phyloP scores from a whole-genome alignment of 371 early-diverging fungal species.

The Rhizopus arrhizus region DNA sequence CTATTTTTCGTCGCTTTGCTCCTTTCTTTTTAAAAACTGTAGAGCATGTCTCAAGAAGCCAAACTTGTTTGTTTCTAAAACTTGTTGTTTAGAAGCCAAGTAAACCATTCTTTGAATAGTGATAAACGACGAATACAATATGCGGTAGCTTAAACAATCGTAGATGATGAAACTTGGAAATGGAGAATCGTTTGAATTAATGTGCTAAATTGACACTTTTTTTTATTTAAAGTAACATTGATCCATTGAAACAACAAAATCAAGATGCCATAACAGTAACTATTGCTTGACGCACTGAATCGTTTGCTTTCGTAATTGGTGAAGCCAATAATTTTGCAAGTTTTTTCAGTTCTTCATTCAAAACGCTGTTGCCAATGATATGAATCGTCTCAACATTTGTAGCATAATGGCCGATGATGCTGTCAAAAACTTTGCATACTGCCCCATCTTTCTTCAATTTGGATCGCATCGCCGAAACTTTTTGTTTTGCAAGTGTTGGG shows the following conservation, averaged over 20 bases:
- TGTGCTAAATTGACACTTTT: too few species aligned
- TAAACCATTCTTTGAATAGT: too few species aligned
- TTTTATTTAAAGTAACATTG: too few species aligned
- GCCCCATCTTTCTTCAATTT: slow-evolving; percentile 9
- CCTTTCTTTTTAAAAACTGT: slow-evolving; percentile 9
- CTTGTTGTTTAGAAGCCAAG: slow-evolving; percentile 10
- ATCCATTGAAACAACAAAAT: slow-evolving; percentile 10
- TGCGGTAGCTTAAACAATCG: too few species aligned
- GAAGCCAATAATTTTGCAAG: slow-evolving; percentile 3
- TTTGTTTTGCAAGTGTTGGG: slow-evolving; percentile 7
- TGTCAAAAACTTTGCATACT: slow-evolving; percentile 4
- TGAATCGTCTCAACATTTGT: slow-evolving; percentile 3
- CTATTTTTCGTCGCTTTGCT: slow-evolving; percentile 4
- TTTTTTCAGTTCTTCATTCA: slow-evolving; percentile 4
- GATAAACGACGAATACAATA: too few species aligned
- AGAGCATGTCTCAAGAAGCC: slow-evolving; percentile 10
- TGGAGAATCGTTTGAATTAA: too few species aligned
- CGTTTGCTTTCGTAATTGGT: slow-evolving; percentile 10
- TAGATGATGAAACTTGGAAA: too few species aligned
- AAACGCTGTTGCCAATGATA: slow-evolving; percentile 9
- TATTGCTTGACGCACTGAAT: slow-evolving; percentile 13
- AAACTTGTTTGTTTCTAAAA: slow-evolving; percentile 2
- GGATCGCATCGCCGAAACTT: slow-evolving; percentile 4
- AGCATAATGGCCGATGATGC: slow-evolving; percentile 1
- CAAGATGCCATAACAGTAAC: slow-evolving; percentile 14